These are phyloP conservation scores for Phytophthora sp. DNA, from an alignment of 352 stramenopile genomes.

Conservation along the genomic window DNA sequence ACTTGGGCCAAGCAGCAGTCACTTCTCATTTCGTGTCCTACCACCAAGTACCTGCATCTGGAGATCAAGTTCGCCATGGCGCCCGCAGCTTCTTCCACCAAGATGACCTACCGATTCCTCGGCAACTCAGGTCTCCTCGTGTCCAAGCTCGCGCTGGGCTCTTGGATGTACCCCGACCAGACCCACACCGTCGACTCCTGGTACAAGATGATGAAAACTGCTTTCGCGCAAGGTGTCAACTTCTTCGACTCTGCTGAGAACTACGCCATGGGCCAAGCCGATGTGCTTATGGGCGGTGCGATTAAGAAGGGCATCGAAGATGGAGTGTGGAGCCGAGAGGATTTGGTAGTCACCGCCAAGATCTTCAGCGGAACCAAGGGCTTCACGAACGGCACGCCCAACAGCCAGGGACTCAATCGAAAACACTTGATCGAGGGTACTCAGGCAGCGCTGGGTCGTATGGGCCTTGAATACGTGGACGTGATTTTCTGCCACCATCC, in stretches of 20 bases:
- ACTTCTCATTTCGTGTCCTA: too few relatives aligned
- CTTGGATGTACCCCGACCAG: neutral
- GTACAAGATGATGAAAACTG: neutral
- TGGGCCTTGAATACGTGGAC: conserved; percentile 56
- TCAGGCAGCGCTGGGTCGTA: conserved; percentile 40
- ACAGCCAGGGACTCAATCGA: conserved; percentile 24
- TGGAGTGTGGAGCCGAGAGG: neutral
- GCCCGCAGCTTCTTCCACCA: conserved; percentile 47
- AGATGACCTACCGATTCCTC: neutral
- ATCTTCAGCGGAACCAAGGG: neutral
- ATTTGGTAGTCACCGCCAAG: neutral
- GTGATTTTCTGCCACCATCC: conserved; percentile 59
- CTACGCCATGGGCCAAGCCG: too few relatives aligned
- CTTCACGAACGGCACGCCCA: neutral
- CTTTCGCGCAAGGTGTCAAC: too few relatives aligned
- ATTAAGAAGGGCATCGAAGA: too few relatives aligned
- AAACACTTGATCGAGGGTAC: conserved; percentile 51
- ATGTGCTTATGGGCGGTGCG: too few relatives aligned
- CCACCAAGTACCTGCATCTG: too few relatives aligned
- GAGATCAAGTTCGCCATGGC: neutral
- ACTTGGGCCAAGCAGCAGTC: too few relatives aligned
- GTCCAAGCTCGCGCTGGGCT: neutral
- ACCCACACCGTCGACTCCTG: neutral
- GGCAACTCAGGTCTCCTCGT: neutral
- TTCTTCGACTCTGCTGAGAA: too few relatives aligned